Percentiles rank a stretch among this genome's conserved stretches.
These are phyloP conservation scores for Candida ulmi DNA, from an alignment of 805 yeast species.

Conservation along the genomic window DNA sequence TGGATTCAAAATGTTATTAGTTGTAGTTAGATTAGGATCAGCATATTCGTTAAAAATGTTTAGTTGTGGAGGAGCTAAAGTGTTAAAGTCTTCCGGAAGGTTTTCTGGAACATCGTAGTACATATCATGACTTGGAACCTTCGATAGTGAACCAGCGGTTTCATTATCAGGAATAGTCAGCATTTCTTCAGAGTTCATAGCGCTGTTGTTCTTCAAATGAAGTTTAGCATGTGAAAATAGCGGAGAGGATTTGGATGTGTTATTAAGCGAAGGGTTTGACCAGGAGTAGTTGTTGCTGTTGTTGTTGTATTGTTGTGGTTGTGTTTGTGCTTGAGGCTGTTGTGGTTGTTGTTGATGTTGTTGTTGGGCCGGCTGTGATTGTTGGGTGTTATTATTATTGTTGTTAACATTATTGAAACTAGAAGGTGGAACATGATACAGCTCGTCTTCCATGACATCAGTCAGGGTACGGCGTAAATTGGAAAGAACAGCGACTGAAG, in stretches of 20 bases:
- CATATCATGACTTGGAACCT: slow-evolving; percentile 15
- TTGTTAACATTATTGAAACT: slow-evolving; percentile 5
- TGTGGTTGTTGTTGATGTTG: too few relatives aligned
- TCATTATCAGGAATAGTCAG: slow-evolving; percentile 19
- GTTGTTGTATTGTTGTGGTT: too few relatives aligned
- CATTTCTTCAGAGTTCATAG: slow-evolving; percentile 18
- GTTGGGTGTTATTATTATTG: slow-evolving; percentile 10
- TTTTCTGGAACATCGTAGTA: slow-evolving; percentile 21
- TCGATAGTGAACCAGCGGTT: slow-evolving; percentile 5
- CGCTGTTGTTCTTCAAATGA: slow-evolving; percentile 15
- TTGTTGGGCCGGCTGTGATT: neutral
- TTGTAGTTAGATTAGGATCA: slow-evolving; percentile 22
- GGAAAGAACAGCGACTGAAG: slow-evolving; percentile 45
- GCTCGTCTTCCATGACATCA: slow-evolving; percentile 56
- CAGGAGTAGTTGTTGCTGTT: slow-evolving; percentile 1
- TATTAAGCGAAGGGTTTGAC: slow-evolving; percentile 1
- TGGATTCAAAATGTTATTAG: slow-evolving; percentile 5
- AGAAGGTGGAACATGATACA: slow-evolving; percentile 32
- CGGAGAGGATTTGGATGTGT: slow-evolving; percentile 12
- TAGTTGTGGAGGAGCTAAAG: neutral
- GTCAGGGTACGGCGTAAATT: slow-evolving; percentile 46
- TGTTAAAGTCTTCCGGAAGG: slow-evolving; percentile 5
- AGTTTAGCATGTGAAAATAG: slow-evolving; percentile 10
- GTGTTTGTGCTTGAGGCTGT: too few relatives aligned
- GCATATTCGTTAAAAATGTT: slow-evolving; percentile 21